phyloP scores from a whole-genome alignment of 1,284 basidiomycete species.

The Porodaedalea pini region DNA sequence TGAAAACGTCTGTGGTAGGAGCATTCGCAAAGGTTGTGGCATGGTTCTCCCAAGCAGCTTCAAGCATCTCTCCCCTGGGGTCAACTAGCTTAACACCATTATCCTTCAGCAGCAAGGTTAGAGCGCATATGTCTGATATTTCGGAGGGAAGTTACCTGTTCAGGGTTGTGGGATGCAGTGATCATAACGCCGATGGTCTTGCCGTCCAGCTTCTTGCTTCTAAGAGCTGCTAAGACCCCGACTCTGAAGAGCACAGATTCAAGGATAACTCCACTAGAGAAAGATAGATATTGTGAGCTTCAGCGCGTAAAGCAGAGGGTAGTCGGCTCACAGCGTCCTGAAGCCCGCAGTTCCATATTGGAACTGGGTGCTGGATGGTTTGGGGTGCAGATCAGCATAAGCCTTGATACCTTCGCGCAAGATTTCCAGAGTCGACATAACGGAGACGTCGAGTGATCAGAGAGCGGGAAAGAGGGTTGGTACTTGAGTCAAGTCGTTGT shows the following conservation, averaged over 20 bases:
- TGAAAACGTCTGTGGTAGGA: conserved; percentile 65
- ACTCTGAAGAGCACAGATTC: conserved; percentile 93
- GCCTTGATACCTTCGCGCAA: conserved; percentile 38
- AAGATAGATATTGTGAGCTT: conserved; percentile 19
- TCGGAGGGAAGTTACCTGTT: conserved; percentile 56
- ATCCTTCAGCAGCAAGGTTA: conserved; percentile 68
- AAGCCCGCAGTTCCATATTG: conserved; percentile 96
- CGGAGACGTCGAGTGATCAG: no score
- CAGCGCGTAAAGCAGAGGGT: conserved; percentile 12
- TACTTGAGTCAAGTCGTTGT: no score
- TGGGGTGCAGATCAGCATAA: conserved; percentile 58
- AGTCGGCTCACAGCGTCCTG: conserved; percentile 75
- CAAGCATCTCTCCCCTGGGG: conserved; percentile 99
- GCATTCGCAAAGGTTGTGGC: conserved; percentile 93
- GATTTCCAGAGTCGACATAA: background rate
- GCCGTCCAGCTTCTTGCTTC: conserved; percentile 88
- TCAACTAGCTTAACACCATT: conserved; percentile 99
- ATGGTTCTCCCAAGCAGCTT: conserved; percentile 87
- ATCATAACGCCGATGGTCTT: conserved; percentile 97
- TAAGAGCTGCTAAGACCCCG: conserved; percentile 84
- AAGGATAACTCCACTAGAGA: conserved; percentile 69
- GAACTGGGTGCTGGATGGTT: conserved; percentile 61
- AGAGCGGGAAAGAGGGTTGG: no score
- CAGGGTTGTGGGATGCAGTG: conserved; percentile 98
- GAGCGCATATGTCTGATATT: background rate